Evolutionary conservation across 2,329 filamentous ascomycete genomes (phyloP).

Genomic region (Drechslerella dactyloides): DNA sequence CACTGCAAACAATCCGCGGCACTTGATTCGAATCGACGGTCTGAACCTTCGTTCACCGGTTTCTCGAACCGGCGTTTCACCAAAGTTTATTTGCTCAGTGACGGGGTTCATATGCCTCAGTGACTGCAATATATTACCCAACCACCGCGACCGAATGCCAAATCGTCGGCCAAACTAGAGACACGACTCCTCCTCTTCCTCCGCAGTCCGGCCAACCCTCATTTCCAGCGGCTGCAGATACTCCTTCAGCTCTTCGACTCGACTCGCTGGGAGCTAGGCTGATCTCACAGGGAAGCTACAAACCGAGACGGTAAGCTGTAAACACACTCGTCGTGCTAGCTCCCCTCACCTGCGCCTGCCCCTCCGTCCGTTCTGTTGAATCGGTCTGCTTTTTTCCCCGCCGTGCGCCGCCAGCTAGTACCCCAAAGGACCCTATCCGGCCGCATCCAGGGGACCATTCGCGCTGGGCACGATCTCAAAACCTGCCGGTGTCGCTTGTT

Average conservation of each 20-base stretch:
- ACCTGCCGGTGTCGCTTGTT: background rate
- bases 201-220: background rate
- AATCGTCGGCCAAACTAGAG: conserved; percentile 17
- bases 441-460: conserved; percentile 1
- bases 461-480: background rate
- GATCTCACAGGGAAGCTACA: conserved; percentile 45
- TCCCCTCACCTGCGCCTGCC: background rate
- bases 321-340: background rate
- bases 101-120: conserved; percentile 21
- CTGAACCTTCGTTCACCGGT: background rate
- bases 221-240: conserved; percentile 33
- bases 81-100: conserved; percentile 39
- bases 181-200: background rate
- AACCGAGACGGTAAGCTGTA: conserved; percentile 27
- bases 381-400: conserved; percentile 17
- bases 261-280: conserved; percentile 24
- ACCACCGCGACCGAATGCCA: conserved; percentile 28
- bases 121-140: background rate
- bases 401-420: conserved; percentile 21
- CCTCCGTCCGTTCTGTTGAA: conserved; percentile 29
- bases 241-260: conserved; percentile 16
- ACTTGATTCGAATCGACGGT: background rate
- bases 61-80: conserved; percentile 11
- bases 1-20: conserved; percentile 3
- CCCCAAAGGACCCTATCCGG: conserved; percentile 27